Conservation (phyloP, 2,329 filamentous ascomycete genomes). For the Trichoderma sp. region DNA sequence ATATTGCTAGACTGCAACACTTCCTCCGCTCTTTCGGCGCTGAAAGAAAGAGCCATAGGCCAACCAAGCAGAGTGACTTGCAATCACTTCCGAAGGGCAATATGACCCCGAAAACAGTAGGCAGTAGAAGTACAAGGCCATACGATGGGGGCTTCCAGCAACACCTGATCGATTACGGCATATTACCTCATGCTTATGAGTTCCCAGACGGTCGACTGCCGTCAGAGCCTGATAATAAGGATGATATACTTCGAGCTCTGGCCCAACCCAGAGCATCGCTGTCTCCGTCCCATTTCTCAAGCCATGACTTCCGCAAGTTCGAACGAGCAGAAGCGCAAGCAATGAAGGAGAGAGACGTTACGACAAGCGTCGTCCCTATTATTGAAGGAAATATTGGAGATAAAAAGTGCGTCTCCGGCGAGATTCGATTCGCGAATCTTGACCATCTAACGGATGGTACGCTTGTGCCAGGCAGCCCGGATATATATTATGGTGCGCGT, state of each 20-base stretch:
- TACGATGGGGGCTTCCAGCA: constrained; percentile 25
- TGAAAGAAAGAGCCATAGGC: background rate
- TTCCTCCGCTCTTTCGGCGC: background rate
- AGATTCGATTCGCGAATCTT: constrained; percentile 36
- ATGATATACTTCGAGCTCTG: constrained; percentile 22
- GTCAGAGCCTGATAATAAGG: constrained; percentile 23
- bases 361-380: constrained; percentile 31
- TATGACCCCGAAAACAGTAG: constrained; percentile 14
- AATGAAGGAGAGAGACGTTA: constrained; percentile 35
- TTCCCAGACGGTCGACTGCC: constrained; percentile 21
- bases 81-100: constrained; percentile 5
- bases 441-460: constrained; percentile 35
- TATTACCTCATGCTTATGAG: constrained; percentile 21
- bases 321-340: constrained; percentile 28
- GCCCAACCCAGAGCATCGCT: constrained; percentile 30
- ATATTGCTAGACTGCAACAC: background rate
- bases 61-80: constrained; percentile 9
- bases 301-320: constrained; percentile 33
- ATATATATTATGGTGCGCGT: constrained; percentile 35
- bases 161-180: constrained; percentile 23
- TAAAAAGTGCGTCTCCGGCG: constrained; percentile 26
- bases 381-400: constrained; percentile 29
- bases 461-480: constrained; percentile 31
- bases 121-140: constrained; percentile 21
- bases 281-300: constrained; percentile 37